These are phyloP conservation scores for Sporothrix pallida DNA, from an alignment of 2,329 filamentous ascomycete genomes.

Conservation along the genomic window DNA sequence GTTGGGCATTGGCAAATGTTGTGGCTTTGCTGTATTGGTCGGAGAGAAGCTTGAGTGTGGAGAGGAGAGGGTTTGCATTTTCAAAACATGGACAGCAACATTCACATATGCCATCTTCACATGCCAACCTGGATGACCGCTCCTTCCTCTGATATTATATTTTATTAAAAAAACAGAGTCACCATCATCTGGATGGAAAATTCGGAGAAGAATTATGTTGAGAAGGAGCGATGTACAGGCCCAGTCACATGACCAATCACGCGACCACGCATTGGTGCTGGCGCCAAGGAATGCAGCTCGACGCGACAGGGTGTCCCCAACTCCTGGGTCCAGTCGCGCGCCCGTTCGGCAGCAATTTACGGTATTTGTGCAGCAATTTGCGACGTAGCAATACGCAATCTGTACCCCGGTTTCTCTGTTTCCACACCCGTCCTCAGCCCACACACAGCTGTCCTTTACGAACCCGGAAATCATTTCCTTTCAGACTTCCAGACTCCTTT, in stretches of 20 bases:
- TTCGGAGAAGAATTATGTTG: background rate
- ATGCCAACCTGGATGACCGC: too few relatives aligned
- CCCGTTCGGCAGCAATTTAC: slow-evolving; percentile 12
- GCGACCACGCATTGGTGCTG: background rate
- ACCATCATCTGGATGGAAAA: too few relatives aligned
- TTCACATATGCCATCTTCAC: too few relatives aligned
- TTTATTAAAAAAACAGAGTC: too few relatives aligned
- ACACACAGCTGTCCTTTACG: slow-evolving; percentile 12
- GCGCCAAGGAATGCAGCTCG: slow-evolving; percentile 21
- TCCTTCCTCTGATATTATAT: too few relatives aligned
- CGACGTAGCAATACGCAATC: slow-evolving; percentile 21
- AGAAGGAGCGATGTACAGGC: background rate
- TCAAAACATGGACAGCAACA: too few relatives aligned
- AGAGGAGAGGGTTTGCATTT: too few relatives aligned
- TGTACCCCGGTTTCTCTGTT: slow-evolving; percentile 3
- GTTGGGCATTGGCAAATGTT: too few relatives aligned
- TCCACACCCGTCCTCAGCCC: background rate
- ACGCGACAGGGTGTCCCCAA: slow-evolving; percentile 32
- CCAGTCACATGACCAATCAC: slow-evolving; percentile 14
- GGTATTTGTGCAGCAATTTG: slow-evolving; percentile 9
- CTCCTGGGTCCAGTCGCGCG: background rate
- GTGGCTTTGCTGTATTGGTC: too few relatives aligned
- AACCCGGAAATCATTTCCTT: slow-evolving; percentile 16
- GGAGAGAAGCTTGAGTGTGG: too few relatives aligned
- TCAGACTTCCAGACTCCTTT: background rate